These are phyloP conservation scores for Penicillium nordicum DNA, from an alignment of 2,329 filamentous ascomycete genomes.

Conservation along the genomic window DNA sequence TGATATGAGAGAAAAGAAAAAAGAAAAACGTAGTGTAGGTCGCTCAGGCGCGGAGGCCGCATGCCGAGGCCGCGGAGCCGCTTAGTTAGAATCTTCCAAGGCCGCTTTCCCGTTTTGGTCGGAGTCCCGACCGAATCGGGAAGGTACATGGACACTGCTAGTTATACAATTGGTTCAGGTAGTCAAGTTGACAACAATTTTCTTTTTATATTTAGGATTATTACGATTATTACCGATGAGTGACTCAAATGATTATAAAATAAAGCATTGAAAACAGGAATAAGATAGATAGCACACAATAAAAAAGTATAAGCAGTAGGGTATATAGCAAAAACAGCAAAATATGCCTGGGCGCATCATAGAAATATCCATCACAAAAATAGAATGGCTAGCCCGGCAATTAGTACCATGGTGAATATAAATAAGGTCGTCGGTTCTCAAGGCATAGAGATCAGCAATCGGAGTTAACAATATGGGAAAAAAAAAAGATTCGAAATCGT, in stretches of 20 bases:
- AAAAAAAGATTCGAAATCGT: neutral
- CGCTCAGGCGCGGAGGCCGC: neutral
- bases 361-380: neutral
- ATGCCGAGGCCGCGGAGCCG: neutral
- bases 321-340: slow-evolving; percentile 4
- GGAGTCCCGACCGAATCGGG: neutral
- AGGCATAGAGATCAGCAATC: neutral
- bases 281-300: neutral
- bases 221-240: neutral
- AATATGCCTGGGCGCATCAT: neutral
- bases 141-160: neutral
- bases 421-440: neutral
- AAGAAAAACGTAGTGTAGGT: neutral
- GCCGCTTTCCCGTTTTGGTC: slow-evolving; percentile 2
- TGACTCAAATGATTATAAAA: neutral
- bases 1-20: neutral
- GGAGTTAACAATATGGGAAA: too few relatives aligned
- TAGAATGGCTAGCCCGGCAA: neutral
- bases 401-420: neutral
- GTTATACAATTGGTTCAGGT: too few relatives aligned
- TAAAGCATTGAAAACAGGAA: too few relatives aligned
- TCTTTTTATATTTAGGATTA: too few relatives aligned
- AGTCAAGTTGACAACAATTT: too few relatives aligned
- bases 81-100: neutral
- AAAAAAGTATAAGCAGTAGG: slow-evolving; percentile 1